A percentile compares a stretch with the other conserved stretches of the same genome.
phyloP scores from a whole-genome alignment of 2,329 filamentous ascomycete genomes.

The Ophiocordyceps camponoti-leonardi region DNA sequence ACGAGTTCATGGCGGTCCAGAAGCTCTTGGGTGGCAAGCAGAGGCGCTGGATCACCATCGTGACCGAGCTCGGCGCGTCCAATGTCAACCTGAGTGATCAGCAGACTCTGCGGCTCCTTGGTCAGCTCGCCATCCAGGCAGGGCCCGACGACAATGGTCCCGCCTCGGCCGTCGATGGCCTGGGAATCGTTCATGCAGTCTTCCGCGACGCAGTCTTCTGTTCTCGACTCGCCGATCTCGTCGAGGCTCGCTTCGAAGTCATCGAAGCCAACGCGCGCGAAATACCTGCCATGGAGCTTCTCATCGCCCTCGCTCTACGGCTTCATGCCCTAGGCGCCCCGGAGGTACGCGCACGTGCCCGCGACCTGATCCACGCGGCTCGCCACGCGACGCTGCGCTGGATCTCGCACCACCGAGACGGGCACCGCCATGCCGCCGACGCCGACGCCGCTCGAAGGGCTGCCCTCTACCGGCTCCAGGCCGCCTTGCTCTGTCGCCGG shows the following conservation, averaged over 20 bases:
- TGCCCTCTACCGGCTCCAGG: slow-evolving; percentile 28
- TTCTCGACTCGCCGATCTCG: slow-evolving; percentile 23
- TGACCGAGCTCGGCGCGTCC: slow-evolving; percentile 31
- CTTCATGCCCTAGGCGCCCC: slow-evolving; percentile 6
- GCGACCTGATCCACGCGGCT: slow-evolving; percentile 19
- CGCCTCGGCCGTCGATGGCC: slow-evolving; percentile 7
- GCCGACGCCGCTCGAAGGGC: slow-evolving; percentile 15
- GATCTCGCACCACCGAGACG: slow-evolving; percentile 27
- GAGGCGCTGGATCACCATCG: slow-evolving; percentile 30
- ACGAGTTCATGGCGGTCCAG: slow-evolving; percentile 37
- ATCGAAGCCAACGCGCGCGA: slow-evolving; percentile 43
- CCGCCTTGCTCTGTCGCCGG: slow-evolving; percentile 35
- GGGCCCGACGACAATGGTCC: slow-evolving; percentile 26
- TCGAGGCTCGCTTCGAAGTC: slow-evolving; percentile 22
- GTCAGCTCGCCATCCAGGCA: slow-evolving; percentile 33
- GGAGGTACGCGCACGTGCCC: slow-evolving; percentile 5
- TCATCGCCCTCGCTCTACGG: slow-evolving; percentile 33
- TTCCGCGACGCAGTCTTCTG: slow-evolving; percentile 36
- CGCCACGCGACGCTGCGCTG: slow-evolving; percentile 29
- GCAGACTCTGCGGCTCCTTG: slow-evolving; percentile 28
- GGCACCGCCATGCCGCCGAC: slow-evolving; percentile 22
- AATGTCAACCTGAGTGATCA: slow-evolving; percentile 43
- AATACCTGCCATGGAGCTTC: slow-evolving; percentile 34
- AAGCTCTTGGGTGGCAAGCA: slow-evolving; percentile 25
- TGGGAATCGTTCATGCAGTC: slow-evolving; percentile 28